Evolutionary conservation across 2,329 filamentous ascomycete species (phyloP).

Genomic region (Ophioceras dolichostomum): DNA sequence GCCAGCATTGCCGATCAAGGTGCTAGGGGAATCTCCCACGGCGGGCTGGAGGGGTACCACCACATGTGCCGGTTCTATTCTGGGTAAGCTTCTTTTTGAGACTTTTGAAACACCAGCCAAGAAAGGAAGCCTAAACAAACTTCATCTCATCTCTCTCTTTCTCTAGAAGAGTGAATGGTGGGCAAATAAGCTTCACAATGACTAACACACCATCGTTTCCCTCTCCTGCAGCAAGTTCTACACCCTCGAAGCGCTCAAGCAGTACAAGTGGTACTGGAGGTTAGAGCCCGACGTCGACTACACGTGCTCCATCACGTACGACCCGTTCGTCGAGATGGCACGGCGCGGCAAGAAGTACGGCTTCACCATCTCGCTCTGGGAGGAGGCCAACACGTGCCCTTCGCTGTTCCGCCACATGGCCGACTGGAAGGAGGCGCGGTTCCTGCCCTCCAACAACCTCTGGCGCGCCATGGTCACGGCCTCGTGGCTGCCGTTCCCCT

Average conservation of each 20-base stretch:
- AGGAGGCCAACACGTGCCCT: conserved; percentile 27
- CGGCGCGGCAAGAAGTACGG: conserved; percentile 29
- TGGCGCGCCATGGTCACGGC: conserved; percentile 28
- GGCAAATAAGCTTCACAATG: too few species aligned
- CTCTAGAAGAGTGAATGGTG: too few species aligned
- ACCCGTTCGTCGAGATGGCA: conserved; percentile 33
- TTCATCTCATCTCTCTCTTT: neutral
- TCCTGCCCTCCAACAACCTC: conserved; percentile 20
- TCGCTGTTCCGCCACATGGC: conserved; percentile 25
- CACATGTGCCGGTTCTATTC: conserved; percentile 27
- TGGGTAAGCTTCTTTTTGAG: conserved; percentile 18
- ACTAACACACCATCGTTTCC: conserved; percentile 1
- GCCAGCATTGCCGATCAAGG: conserved; percentile 14
- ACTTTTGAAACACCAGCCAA: neutral
- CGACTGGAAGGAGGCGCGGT: conserved; percentile 25
- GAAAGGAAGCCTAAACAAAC: too few species aligned
- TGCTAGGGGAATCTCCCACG: conserved; percentile 21
- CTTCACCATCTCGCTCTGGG: conserved; percentile 29
- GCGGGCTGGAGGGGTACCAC: conserved; percentile 25
- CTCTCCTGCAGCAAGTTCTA: conserved; percentile 24
- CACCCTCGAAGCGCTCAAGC: conserved; percentile 23
- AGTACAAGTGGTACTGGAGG: conserved; percentile 35
- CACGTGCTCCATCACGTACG: conserved; percentile 32
- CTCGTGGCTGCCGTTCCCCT: conserved; percentile 27
- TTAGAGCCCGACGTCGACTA: conserved; percentile 31